A percentile compares a stretch with the other conserved stretches of the same genome.
Evolutionary conservation across 2,329 filamentous ascomycete species (phyloP).

Genomic region (Fusarium sp.): DNA sequence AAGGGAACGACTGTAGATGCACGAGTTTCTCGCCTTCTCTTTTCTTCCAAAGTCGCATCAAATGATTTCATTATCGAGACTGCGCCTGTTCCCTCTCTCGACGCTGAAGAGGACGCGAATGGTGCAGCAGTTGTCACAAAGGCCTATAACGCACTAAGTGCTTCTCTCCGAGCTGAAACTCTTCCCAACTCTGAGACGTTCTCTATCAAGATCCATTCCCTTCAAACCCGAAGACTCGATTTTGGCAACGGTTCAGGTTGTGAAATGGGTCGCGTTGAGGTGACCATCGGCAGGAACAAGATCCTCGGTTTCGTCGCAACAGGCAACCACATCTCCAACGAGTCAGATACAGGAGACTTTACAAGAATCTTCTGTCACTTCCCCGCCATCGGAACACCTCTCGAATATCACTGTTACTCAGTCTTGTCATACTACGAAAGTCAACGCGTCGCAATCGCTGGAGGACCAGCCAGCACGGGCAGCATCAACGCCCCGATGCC

Average conservation of each 20-base stretch:
- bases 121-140: background rate
- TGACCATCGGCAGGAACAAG: background rate
- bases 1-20: background rate
- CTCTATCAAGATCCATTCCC: background rate
- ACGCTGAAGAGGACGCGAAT: background rate
- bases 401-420: constrained; percentile 32
- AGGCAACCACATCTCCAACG: background rate
- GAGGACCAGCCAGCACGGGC: background rate
- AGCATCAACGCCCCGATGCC: constrained; percentile 39
- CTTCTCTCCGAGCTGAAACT: background rate
- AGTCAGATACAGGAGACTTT: background rate
- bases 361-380: constrained; percentile 20
- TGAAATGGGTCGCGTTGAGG: background rate
- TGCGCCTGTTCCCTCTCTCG: background rate
- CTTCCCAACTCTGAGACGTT: background rate
- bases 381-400: constrained; percentile 10
- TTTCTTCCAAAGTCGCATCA: background rate
- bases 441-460: background rate
- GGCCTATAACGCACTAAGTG: background rate
- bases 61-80: background rate
- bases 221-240: background rate
- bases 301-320: background rate
- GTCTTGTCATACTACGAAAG: constrained; percentile 38
- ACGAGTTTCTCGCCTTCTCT: background rate
- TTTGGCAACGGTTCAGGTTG: background rate